Evolutionary conservation across 1,139 yeast species (phyloP).

Genomic region (Saccharomycopsis crataegensis): DNA sequence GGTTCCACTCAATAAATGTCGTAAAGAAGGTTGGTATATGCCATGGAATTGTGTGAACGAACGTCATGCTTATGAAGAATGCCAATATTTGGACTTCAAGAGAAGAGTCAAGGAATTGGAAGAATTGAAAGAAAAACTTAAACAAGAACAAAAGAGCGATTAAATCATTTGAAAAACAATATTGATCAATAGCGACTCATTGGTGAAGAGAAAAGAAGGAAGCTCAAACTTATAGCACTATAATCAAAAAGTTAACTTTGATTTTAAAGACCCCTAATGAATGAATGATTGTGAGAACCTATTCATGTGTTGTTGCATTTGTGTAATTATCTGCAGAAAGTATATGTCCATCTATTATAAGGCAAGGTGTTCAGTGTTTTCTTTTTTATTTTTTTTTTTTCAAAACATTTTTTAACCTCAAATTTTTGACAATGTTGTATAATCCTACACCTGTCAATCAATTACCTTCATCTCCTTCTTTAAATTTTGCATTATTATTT

Average conservation of each 20-base stretch:
- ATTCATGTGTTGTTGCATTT: too few relatives aligned
- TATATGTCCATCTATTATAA: too few relatives aligned
- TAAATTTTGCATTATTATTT: not conserved
- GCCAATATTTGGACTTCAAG: slow-evolving; percentile 76
- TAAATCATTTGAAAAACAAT: not conserved
- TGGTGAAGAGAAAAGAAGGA: not conserved
- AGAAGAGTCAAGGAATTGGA: slow-evolving; percentile 73
- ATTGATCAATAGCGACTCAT: not conserved
- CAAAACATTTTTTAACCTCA: too few relatives aligned
- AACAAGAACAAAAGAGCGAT: slow-evolving; percentile 8
- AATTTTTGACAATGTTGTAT: too few relatives aligned
- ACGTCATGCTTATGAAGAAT: slow-evolving; percentile 80
- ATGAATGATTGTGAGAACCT: too few relatives aligned
- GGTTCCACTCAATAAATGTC: slow-evolving; percentile 57
- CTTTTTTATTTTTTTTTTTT: too few relatives aligned
- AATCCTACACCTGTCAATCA: too few relatives aligned
- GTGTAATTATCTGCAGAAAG: too few relatives aligned
- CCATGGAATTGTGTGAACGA: slow-evolving; percentile 75
- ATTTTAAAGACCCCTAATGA: too few relatives aligned
- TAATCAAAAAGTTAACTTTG: too few relatives aligned
- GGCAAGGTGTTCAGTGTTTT: too few relatives aligned
- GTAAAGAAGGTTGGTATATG: slow-evolving; percentile 44
- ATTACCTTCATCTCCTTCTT: not conserved
- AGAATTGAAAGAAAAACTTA: slow-evolving; percentile 39
- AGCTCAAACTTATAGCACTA: too few relatives aligned